Conservation (phyloP, 495 filamentous ascomycete species). For the Penicillium herquei region DNA sequence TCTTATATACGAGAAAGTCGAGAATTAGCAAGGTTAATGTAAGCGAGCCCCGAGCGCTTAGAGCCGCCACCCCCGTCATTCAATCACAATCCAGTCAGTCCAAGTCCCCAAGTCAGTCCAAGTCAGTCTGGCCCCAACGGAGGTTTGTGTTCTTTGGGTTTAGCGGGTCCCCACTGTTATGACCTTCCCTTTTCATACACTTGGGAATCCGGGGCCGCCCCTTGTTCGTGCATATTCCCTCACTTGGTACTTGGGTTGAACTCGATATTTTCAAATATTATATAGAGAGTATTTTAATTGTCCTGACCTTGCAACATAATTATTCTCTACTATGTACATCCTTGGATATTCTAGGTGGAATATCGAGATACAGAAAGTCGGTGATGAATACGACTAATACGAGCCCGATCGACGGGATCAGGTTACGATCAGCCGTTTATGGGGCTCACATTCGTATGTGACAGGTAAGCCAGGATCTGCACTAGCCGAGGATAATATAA, state of each 20-base stretch:
- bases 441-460: constrained; percentile 24
- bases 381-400: neutral
- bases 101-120: too few relatives aligned
- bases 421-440: constrained; percentile 30
- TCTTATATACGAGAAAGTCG: too few relatives aligned
- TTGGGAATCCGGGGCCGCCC: constrained; percentile 8
- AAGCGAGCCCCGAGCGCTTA: constrained; percentile 28
- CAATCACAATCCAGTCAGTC: too few relatives aligned
- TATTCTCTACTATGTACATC: too few relatives aligned
- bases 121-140: constrained; percentile 17
- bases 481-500: constrained; percentile 24
- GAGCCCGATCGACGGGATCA: constrained; percentile 17
- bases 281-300: too few relatives aligned
- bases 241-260: neutral
- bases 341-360: too few relatives aligned
- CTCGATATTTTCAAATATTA: neutral
- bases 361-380: too few relatives aligned
- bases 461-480: constrained; percentile 37
- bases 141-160: constrained; percentile 10
- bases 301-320: too few relatives aligned
- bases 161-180: constrained; percentile 13
- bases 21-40: constrained; percentile 13
- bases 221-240: neutral
- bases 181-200: constrained; percentile 21
- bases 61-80: constrained; percentile 21